Evolutionary conservation across 192 early-diverging fungal genomes (phyloP), one percentile per base, ranked within the genome.

Genomic region (Funneliformis mosseae): DNA sequence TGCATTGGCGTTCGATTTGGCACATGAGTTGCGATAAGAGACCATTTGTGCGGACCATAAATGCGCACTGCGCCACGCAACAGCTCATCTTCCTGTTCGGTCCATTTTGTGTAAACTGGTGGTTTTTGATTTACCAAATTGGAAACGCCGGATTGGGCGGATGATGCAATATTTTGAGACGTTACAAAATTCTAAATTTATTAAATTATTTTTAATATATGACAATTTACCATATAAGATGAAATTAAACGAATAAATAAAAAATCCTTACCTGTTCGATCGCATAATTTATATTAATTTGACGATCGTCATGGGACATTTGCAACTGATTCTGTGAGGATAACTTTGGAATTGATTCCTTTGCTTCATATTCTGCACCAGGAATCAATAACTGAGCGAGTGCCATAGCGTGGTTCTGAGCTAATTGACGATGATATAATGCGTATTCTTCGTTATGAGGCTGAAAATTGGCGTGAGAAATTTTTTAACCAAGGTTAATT

Each of bases 1-100:
- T 88, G 87, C 87, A 88, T 88, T 7, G 87, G 87, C 11, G 85
- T 88, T 74, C 87, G 75, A 76, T 88, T 88, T 4, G 87, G 87
- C 28, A 88, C 82, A 69, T 88, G 85, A 10, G 87, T 75, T 42
- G 87, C 87, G 43, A 88, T 83, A 62, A 86, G 55, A 9, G 87
- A 86, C 87, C 87, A 88, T 69, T 86, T 86, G 61, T 86, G 83
- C 39, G 87, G 85, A 0, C 87, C 87, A 79, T 88, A 84, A 7
- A 84, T 67, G 23, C 61, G 45, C 7, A 88, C 82, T 12, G 87
- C 87, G 2, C 73, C 79, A 45, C 83, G 60, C 41, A 88, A 55
- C 28, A 84, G 38, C 27, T 86, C 83, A 70, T 88, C 87, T 67
- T 88, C 87, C 25, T 88, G 83, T 25, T 80, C 69, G 5, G 85